Evolutionary conservation across 2,329 filamentous ascomycete genomes (phyloP).

Genomic region (Capronia epimyces): DNA sequence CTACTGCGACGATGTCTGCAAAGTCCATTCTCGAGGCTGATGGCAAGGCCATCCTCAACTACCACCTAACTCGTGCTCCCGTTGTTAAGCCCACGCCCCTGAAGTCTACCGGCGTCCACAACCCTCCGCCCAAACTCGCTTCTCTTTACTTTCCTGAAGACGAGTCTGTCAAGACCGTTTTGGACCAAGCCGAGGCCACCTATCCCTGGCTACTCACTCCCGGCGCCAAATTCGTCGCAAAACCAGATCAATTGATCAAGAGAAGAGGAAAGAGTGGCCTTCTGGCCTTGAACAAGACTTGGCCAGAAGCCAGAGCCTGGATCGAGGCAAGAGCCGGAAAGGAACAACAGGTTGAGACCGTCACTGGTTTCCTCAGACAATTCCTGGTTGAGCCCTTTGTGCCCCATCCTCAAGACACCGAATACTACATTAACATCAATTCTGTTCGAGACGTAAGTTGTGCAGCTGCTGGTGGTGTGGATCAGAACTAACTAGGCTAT

Average conservation of each 20-base stretch:
- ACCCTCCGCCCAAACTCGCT: slow-evolving; percentile 82
- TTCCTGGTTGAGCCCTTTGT: slow-evolving; percentile 99
- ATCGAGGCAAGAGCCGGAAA: slow-evolving; percentile 88
- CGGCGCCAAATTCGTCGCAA: slow-evolving; percentile 90
- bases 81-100: slow-evolving; percentile 98
- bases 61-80: slow-evolving; percentile 95
- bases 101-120: slow-evolving; percentile 76
- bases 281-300: slow-evolving; percentile 92
- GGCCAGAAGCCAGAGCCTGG: slow-evolving; percentile 91
- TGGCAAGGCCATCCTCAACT: slow-evolving; percentile 99
- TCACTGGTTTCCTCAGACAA: slow-evolving; percentile 79
- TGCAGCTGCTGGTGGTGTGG: slow-evolving; percentile 1
- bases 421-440: slow-evolving; percentile 99
- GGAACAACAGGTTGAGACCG: slow-evolving; percentile 85
- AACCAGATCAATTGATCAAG: slow-evolving; percentile 99
- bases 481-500: slow-evolving; percentile 21
- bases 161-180: slow-evolving; percentile 71
- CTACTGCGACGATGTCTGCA: slow-evolving; percentile 66
- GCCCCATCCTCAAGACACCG: slow-evolving; percentile 87
- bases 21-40: slow-evolving; percentile 98
- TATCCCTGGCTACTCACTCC: slow-evolving; percentile 89
- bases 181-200: slow-evolving; percentile 91
- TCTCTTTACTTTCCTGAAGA: slow-evolving; percentile 91
- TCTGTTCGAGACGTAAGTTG: slow-evolving; percentile 94
- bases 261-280: slow-evolving; percentile 98